phyloP scores from a whole-genome alignment of 208 protist species.

The Leishmania mexicana region DNA sequence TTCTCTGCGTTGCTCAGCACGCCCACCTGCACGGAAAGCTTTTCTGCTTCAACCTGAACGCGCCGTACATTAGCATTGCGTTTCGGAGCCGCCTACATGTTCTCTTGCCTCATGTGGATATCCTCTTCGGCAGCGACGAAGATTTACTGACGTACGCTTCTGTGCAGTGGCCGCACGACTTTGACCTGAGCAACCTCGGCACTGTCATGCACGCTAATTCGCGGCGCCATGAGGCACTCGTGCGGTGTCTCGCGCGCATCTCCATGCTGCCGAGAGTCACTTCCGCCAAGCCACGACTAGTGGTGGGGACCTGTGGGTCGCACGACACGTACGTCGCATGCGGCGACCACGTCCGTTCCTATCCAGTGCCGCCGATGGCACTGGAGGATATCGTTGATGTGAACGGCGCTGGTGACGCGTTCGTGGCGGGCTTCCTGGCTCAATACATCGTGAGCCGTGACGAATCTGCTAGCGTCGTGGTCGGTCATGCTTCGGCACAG shows the following conservation, averaged over 20 bases:
- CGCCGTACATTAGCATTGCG: constrained; percentile 93
- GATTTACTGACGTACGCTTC: constrained; percentile 88
- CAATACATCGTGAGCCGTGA: constrained; percentile 54
- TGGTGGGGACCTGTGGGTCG: constrained; percentile 94
- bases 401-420: constrained; percentile 98
- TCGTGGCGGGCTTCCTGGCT: constrained; percentile 96
- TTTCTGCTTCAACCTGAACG: constrained; percentile 95
- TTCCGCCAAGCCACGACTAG: constrained; percentile 51
- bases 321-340: constrained; percentile 85
- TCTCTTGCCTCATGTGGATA: constrained; percentile 93
- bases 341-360: constrained; percentile 41
- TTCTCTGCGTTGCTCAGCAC: constrained; percentile 80
- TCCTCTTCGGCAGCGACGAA: constrained; percentile 95
- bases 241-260: constrained; percentile 55
- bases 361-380: constrained; percentile 53
- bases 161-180: constrained; percentile 60
- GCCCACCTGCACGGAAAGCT: constrained; percentile 87
- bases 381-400: constrained; percentile 94
- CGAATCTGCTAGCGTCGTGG: constrained; percentile 51
- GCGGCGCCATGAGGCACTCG: constrained; percentile 22
- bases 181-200: constrained; percentile 25
- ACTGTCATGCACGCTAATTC: constrained; percentile 7
- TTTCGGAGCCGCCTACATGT: constrained; percentile 83
- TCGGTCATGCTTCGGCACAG: constrained; percentile 77
- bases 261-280: constrained; percentile 70